Conservation (phyloP, 1,284 basidiomycete genomes). For the Pyrrhoderma noxium region DNA sequence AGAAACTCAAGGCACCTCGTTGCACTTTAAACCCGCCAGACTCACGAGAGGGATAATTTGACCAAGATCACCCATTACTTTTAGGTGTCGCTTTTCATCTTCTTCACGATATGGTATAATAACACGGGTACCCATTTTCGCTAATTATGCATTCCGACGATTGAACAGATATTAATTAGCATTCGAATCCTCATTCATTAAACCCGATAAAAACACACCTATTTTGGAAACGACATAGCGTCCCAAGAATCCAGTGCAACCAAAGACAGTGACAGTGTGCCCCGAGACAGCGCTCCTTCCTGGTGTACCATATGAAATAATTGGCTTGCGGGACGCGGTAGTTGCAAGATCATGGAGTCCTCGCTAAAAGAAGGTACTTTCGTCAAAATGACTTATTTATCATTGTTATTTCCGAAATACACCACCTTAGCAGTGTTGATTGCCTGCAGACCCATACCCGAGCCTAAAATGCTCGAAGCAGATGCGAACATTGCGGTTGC, state of each 20-base stretch:
- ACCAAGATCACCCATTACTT: constrained; percentile 93
- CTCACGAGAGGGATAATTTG: constrained; percentile 91
- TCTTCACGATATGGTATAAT: constrained; percentile 95
- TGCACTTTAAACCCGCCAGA: constrained; percentile 17
- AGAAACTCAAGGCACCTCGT: too few relatives aligned
- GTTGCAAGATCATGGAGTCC: constrained; percentile 62
- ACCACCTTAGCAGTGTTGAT: not conserved
- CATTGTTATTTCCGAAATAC: not conserved
- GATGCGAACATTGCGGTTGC: constrained; percentile 8
- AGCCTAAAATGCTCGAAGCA: constrained; percentile 11
- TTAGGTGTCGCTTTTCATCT: constrained; percentile 87
- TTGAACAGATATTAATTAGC: not conserved
- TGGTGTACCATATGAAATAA: constrained; percentile 69
- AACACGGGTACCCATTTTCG: constrained; percentile 90
- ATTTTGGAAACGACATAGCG: constrained; percentile 92
- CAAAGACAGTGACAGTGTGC: constrained; percentile 94
- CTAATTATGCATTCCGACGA: constrained; percentile 32
- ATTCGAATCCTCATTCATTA: not conserved
- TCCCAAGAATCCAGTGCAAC: constrained; percentile 92
- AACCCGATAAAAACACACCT: constrained; percentile 41
- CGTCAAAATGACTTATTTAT: not conserved
- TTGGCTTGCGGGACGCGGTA: constrained; percentile 54
- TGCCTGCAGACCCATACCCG: not conserved
- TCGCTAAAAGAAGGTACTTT: constrained; percentile 37
- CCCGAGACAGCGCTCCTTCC: constrained; percentile 85